Evolutionary conservation across 2,329 filamentous ascomycete genomes (phyloP).

Genomic region (Fusarium kyushuense): DNA sequence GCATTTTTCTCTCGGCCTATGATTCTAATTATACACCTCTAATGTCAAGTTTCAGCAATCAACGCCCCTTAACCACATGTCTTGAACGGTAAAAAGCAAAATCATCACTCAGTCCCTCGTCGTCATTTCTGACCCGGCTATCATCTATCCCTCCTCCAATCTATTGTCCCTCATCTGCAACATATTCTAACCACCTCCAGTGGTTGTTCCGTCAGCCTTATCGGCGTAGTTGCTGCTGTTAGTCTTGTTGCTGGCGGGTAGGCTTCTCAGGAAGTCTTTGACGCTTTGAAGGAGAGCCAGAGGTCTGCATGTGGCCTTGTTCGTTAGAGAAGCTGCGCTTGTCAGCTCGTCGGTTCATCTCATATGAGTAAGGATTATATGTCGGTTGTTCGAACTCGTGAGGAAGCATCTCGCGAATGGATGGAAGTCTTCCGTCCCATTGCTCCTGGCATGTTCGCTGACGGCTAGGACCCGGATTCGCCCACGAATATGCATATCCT

Average conservation of each 20-base stretch:
- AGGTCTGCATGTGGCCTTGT: neutral
- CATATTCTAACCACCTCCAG: neutral
- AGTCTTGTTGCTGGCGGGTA: neutral
- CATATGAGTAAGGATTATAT: neutral
- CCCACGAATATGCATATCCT: neutral
- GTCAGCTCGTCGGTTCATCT: neutral
- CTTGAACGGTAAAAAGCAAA: conserved; percentile 8
- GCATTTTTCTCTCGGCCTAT: neutral
- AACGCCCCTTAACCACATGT: conserved; percentile 6
- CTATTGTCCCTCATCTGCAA: neutral
- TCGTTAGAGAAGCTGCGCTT: conserved; percentile 14
- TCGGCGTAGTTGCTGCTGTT: neutral
- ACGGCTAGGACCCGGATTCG: neutral
- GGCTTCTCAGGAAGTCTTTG: conserved; percentile 19
- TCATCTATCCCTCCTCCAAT: neutral
- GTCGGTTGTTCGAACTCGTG: neutral
- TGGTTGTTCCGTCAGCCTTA: neutral
- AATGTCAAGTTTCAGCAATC: conserved; percentile 17
- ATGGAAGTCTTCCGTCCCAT: conserved; percentile 16
- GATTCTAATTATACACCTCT: conserved; percentile 16
- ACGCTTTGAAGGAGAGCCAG: conserved; percentile 18
- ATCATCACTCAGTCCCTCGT: neutral
- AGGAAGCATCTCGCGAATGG: conserved; percentile 33
- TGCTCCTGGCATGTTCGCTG: neutral
- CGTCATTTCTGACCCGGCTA: conserved; percentile 3